These are phyloP conservation scores for Mikania micrantha DNA, from an alignment of 129 eudicot species.

Conservation along the genomic window DNA sequence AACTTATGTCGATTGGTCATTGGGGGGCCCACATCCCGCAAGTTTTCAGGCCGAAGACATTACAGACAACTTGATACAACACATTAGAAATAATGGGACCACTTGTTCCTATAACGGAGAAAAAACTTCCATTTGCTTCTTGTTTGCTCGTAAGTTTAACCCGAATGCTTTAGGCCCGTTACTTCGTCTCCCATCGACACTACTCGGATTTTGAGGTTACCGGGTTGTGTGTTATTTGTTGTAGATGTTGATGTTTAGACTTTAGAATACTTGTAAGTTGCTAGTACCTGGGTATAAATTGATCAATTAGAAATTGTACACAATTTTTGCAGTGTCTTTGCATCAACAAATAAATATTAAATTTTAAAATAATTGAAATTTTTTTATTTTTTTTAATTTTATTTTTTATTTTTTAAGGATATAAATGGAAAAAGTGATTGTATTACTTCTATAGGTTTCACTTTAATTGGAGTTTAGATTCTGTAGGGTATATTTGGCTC, in stretches of 20 bases:
- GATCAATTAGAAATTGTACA: conserved; percentile 11
- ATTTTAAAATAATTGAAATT: not conserved
- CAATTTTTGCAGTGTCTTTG: conserved; percentile 1
- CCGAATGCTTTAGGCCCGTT: conserved; percentile 56
- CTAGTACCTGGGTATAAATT: conserved; percentile 3
- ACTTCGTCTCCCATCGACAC: conserved; percentile 35
- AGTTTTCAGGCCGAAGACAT: conserved; percentile 43
- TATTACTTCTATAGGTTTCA: not conserved
- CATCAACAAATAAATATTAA: not conserved
- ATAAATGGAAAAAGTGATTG: not conserved
- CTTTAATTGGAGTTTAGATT: not conserved
- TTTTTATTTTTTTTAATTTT: not conserved
- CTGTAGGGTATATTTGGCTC: not conserved
- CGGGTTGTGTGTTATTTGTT: conserved; percentile 3
- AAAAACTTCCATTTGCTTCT: conserved; percentile 43
- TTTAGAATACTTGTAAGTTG: conserved; percentile 15
- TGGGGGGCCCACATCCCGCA: conserved; percentile 78
- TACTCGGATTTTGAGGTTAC: conserved; percentile 52
- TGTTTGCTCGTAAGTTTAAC: conserved; percentile 81
- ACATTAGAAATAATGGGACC: conserved; percentile 67
- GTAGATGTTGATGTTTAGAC: conserved; percentile 23
- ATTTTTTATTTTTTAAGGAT: too few relatives aligned
- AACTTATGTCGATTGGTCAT: conserved; percentile 82
- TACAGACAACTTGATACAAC: conserved; percentile 43
- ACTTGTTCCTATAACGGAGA: conserved; percentile 45